Base-by-base conservation (phyloP, 192 early-diverging fungal species). In the Geranomyces michiganensis region DNA sequence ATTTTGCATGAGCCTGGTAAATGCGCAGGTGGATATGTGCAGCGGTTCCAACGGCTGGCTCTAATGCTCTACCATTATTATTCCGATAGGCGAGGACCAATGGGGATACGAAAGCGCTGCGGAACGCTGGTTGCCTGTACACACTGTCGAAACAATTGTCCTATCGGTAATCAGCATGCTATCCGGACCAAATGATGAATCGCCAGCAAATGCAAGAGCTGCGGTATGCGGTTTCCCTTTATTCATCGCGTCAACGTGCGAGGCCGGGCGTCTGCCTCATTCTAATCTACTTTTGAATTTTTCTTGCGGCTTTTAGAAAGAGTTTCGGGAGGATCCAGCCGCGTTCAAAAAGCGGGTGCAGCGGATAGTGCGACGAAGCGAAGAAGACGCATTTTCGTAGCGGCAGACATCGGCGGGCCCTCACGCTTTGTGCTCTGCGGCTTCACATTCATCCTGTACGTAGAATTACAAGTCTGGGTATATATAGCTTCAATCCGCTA, bases 121-220 rank as follows among this genome's bases (percentile, higher is more conserved):
- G 43, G 96, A 99, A 76, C 87, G 96, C 67, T 99, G 96, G 96
- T 84, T 87, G 24, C 94, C 96, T n/a, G 90, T 95, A 22, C 95
- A 96, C 82, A 94, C 93, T 1, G 94, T 97, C 33, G 94, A 97
- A 78, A 91, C 93, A 13, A 95, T 99, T 62, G 76, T 97, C 31
- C 56, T 97, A 26, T 91, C 90, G 65, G 94, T 99, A 15, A 91
- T 96, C 27, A 89, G 90, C 36, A 96, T 99, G 94, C 83, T 99
- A 15, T 90, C 88, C 30, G 84, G 83, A 36, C 96, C 96, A 24
- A 99, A 99, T 79, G 92, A 93, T 76, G 93, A 99, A 68, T 93
- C 91, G 26, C 95, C 96, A 9, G 95, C 97, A 13, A 97, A 99
- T 68, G 81, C 95, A 21, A 93, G 97, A 62, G 94, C 97, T 0